These are phyloP conservation scores for Calonectria pseudoreteaudii DNA, from an alignment of 2,329 filamentous ascomycete species.

Conservation along the genomic window DNA sequence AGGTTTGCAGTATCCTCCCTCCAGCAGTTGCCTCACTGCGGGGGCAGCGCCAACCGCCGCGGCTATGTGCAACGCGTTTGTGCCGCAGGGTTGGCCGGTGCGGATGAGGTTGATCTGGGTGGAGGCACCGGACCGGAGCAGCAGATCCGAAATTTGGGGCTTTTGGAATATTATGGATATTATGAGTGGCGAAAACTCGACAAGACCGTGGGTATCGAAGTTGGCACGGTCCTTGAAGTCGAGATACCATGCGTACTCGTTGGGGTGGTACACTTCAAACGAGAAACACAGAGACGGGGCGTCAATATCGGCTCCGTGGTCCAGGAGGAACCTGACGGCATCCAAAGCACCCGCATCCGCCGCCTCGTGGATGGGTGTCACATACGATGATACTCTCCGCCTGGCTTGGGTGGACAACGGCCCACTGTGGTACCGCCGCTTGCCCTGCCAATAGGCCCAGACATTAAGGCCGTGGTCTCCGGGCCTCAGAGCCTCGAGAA, in stretches of 20 bases:
- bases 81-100: constrained; percentile 10
- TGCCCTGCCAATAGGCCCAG: not conserved
- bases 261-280: not conserved
- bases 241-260: not conserved
- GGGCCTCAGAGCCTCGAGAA: not conserved
- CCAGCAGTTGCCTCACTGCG: constrained; percentile 12
- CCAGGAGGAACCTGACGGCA: constrained; percentile 14
- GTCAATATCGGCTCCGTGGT: constrained; percentile 18
- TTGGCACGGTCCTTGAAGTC: constrained; percentile 25
- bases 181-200: constrained; percentile 26
- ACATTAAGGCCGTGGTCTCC: not conserved
- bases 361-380: constrained; percentile 13
- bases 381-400: not conserved
- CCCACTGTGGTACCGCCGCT: not conserved
- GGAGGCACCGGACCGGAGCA: constrained; percentile 23
- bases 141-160: constrained; percentile 5
- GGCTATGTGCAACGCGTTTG: constrained; percentile 24
- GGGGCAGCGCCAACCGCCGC: constrained; percentile 20
- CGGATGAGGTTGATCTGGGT: constrained; percentile 19
- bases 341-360: constrained; percentile 13
- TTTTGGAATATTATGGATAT: constrained; percentile 15
- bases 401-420: not conserved
- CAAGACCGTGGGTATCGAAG: constrained; percentile 12
- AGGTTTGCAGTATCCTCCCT: constrained; percentile 22
- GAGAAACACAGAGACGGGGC: constrained; percentile 10